A percentile compares a stretch with the other conserved stretches of the same genome.
phyloP scores from a whole-genome alignment of 805 yeast genomes.

The Saitoella complicata region DNA sequence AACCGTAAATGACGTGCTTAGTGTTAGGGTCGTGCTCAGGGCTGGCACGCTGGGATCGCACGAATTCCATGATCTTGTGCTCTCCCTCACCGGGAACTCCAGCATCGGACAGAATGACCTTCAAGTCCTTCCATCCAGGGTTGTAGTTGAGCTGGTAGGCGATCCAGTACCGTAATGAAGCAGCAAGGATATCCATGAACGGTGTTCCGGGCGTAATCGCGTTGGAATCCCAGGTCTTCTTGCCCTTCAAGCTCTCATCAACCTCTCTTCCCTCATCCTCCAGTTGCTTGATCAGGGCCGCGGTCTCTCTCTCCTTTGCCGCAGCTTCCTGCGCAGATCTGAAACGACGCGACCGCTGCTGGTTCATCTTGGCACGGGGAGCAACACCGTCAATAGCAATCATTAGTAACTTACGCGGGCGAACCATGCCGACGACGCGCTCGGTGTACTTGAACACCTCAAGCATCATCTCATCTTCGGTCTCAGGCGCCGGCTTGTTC shows the following conservation, averaged over 20 bases:
- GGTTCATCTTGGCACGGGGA: slow-evolving; percentile 96
- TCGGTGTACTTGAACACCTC: slow-evolving; percentile 89
- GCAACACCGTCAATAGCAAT: slow-evolving; percentile 99
- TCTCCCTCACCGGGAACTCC: slow-evolving; percentile 99
- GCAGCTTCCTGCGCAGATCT: slow-evolving; percentile 82
- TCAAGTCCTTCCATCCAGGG: slow-evolving; percentile 78
- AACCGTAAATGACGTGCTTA: slow-evolving; percentile 88
- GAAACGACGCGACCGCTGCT: slow-evolving; percentile 86
- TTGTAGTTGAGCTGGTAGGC: slow-evolving; percentile 75
- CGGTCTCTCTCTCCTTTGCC: slow-evolving; percentile 56
- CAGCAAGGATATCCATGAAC: slow-evolving; percentile 81
- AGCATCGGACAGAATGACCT: slow-evolving; percentile 86
- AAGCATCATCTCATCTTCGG: slow-evolving; percentile 91
- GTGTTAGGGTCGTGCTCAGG: slow-evolving; percentile 85
- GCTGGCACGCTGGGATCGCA: slow-evolving; percentile 75
- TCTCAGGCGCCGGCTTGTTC: slow-evolving; percentile 85
- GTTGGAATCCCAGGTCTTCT: slow-evolving; percentile 84
- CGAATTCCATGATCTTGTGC: slow-evolving; percentile 92
- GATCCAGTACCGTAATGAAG: slow-evolving; percentile 76
- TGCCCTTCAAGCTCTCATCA: slow-evolving; percentile 56
- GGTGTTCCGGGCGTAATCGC: slow-evolving; percentile 99
- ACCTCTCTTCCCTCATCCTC: slow-evolving; percentile 55
- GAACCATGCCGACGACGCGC: slow-evolving; percentile 78
- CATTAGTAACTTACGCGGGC: slow-evolving; percentile 83
- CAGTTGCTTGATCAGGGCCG: slow-evolving; percentile 39